Base-by-base conservation (phyloP, 164 flowering plant genomes). In the Magnolia changhungtana region DNA sequence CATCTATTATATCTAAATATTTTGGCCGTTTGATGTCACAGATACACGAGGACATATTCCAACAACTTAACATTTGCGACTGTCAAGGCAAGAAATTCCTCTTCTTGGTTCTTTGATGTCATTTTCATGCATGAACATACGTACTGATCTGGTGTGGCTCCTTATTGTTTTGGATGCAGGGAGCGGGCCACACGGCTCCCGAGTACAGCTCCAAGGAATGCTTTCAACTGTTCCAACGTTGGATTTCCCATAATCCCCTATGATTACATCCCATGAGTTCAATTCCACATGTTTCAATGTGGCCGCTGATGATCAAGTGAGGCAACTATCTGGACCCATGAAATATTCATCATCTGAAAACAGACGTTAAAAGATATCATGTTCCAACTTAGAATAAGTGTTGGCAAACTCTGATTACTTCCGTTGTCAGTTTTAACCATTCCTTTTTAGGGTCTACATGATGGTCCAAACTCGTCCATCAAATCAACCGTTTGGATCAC, bases 11-110 rank as follows among this genome's bases (percentile, higher is more conserved):
- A 16, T 55, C 24, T 23, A 13, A 10, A 8, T 9, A 29, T 13
- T 49, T 21, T 24, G 18, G 1, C n/a, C 24, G 3, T 21, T 63
- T 37, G 45, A 37, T 23, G 9, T 2, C 81, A 76, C 72, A 86
- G 87, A 72, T 85, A 80, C 74, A 81, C 84, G 50, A 80, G 75
- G 29, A 75, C 80, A 52, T 84, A 72, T 69, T 65, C 75, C 21
- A 82, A 75, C 61, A 50, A 74, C 11, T 63, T 84, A 77, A 86
- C 85, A 61, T 86, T 78, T 66, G 82, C 82, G 0, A 84, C 88
- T n/a, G 55, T 84, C 0, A 86, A 86, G 86, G 87, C 72, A 84
- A 78, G 65, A 61, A 5, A 61, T 61, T 61, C 45, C 45, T 37
- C 45, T 37, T 37, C 0, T 37, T 37, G 21, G 31, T 29, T 65